Evolutionary conservation across 768 basidiomycete species (phyloP), one percentile per base, ranked within the genome.

Genomic region (Russula earlei): DNA sequence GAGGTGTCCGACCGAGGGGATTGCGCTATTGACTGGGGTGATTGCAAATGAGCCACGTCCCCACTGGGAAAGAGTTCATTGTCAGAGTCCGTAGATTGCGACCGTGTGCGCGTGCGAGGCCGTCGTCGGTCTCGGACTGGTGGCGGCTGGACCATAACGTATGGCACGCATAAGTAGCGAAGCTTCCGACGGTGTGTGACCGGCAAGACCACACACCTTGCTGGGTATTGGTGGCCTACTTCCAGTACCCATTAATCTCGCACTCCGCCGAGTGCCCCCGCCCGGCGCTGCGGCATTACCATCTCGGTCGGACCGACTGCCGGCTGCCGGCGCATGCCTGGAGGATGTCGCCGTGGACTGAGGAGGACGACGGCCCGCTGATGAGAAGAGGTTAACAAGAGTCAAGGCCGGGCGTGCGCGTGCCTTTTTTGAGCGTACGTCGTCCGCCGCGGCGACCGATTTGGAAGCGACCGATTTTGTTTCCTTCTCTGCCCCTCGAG

Each of bases 331-430:
- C 56, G 74, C 72, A 64, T 75, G 74, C 75, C 79, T 81, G 71
- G 83, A 77, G 68, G 82, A 77, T 71, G 79, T 77, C 69, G 79
- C 74, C 66, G 67, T 59, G 68, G 80, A 77, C 84, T 87, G 84
- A 72, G 80, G 84, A 72, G 80, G 80, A 80, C 78, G 78, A 80
- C 82, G 83, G 82, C 55, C 59, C 55, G 62, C 62, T 72, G 81
- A 85, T 86, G 85, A 87, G 85, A 86, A 85, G 77, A 85, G 77
- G 75, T 86, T 86, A 85, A 82, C 77, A 84, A 85, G 81, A 75
- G 80, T 83, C 79, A 86, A 78, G 78, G 82, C 84, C 84, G 83
- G 83, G 82, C 83, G 85, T 78, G 81, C 82, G 83, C 85, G 82
- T 87, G 83, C 87, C 87, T 90, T 89, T 85, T 87, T 87, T 77